Evolutionary conservation across 371 early-diverging fungal species (phyloP).

Genomic region (Mucor velutinosus): DNA sequence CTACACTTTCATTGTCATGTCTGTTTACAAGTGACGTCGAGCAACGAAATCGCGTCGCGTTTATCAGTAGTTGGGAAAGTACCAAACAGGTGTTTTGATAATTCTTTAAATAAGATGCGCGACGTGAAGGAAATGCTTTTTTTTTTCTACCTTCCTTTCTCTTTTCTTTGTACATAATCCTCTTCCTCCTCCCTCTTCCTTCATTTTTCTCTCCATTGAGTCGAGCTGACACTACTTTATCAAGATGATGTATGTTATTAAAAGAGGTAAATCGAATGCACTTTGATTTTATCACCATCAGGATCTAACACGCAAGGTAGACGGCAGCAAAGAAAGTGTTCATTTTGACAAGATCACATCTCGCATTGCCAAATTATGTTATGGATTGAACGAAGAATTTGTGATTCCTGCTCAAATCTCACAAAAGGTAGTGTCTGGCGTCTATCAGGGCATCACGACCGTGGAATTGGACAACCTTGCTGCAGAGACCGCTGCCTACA

Average conservation of each 20-base stretch:
- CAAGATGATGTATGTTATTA: slow-evolving; percentile 72
- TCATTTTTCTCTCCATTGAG: not conserved
- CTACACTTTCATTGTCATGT: not conserved
- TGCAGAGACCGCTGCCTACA: slow-evolving; percentile 96
- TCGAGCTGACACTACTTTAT: not conserved
- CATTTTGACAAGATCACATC: slow-evolving; percentile 93
- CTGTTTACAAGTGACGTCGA: slow-evolving; percentile 18
- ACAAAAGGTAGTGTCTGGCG: slow-evolving; percentile 95
- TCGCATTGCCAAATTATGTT: slow-evolving; percentile 90
- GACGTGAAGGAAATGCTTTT: slow-evolving; percentile 17
- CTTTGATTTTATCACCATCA: not conserved
- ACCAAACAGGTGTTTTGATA: slow-evolving; percentile 7
- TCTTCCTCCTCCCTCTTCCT: not conserved
- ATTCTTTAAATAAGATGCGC: slow-evolving; percentile 8
- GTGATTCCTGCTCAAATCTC: slow-evolving; percentile 92
- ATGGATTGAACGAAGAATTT: slow-evolving; percentile 90
- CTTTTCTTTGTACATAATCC: slow-evolving; percentile 1
- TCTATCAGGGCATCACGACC: slow-evolving; percentile 96
- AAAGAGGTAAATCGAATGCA: slow-evolving; percentile 59
- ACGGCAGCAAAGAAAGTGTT: slow-evolving; percentile 90
- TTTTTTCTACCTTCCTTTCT: slow-evolving; percentile 2
- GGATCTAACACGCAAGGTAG: slow-evolving; percentile 30
- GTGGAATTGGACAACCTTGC: slow-evolving; percentile 97
- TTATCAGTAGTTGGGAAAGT: not conserved
- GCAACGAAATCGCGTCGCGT: slow-evolving; percentile 18